These are phyloP conservation scores for Rhododendron kiyosumense DNA, from an alignment of 148 eudicot genomes.

Conservation along the genomic window DNA sequence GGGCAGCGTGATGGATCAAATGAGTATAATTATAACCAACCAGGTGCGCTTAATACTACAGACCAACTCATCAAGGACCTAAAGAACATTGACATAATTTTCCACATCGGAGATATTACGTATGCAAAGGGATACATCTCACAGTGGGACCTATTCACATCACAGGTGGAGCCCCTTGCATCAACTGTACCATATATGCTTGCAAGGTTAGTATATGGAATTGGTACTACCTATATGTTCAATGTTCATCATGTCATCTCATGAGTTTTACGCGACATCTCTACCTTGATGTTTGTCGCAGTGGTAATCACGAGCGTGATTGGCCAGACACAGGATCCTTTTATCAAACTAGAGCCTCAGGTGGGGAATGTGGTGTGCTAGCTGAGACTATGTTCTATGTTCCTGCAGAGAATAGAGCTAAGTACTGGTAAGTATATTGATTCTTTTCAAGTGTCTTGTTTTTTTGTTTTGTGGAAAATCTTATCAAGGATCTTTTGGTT, in stretches of 20 bases:
- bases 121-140: conserved; percentile 85
- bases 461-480: too few species aligned
- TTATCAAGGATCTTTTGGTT: neutral
- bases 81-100: conserved; percentile 63
- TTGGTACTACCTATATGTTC: neutral
- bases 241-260: neutral
- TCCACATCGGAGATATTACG: conserved; percentile 72
- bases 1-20: conserved; percentile 69
- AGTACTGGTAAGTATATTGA: conserved; percentile 46
- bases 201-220: conserved; percentile 47
- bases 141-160: conserved; percentile 90
- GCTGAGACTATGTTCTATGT: conserved; percentile 79
- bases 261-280: neutral
- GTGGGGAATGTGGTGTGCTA: conserved; percentile 91
- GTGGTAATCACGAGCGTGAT: conserved; percentile 95
- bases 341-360: conserved; percentile 55
- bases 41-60: conserved; percentile 74
- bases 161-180: conserved; percentile 80
- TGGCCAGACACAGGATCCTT: conserved; percentile 76
- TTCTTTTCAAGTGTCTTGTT: neutral
- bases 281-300: conserved; percentile 16
- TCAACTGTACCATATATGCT: conserved; percentile 81
- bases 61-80: conserved; percentile 66
- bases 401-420: conserved; percentile 84
- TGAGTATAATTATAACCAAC: conserved; percentile 71